Base-by-base conservation (phyloP, 2,329 filamentous ascomycete genomes). In the Fusarium sp. region DNA sequence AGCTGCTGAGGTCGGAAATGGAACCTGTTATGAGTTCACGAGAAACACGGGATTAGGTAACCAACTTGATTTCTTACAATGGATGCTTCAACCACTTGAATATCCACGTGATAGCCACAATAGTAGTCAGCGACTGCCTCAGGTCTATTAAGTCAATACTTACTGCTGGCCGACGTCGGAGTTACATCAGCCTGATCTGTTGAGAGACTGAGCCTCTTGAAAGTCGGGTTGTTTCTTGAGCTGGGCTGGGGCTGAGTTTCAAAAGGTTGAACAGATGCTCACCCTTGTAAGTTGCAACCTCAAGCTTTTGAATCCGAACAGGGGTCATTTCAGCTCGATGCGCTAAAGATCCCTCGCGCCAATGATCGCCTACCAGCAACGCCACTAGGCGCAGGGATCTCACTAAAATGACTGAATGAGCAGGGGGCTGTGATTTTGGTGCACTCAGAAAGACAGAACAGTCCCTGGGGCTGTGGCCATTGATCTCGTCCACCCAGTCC, bases 261-360 rank as follows among this genome's bases (percentile, higher is more conserved):
- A 42, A 63, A 57, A 62, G 60, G 57, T 48, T 58, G 52, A 51
- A 31, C 24, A 55, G 22, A 58, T 61, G 35, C 22, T 52, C 33
- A 44, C 47, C 35, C 35, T n/a, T 36, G 55, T 47, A 58, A n/a
- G 22, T 56, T 24, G n/a, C 36, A 49, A 42, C 28, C 44, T 49
- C 26, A 74, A 51, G 57, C 51, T 59, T 48, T 44, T 38, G 24
- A 55, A 56, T 41, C 20, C 31, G 47, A 57, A 51, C 58, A 65
- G 63, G 63, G 59, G 51, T 55, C 36, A 36, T 48, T 73, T 77
- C 75, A 77, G 75, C 75, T 77, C 69, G 31, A 31, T 47, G 48
- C 75, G 61, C 75, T 74, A 77, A 56, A 45, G 41, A 48, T 39
- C 7, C 20, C 24, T 51, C 41, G 33, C 24, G 20, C 73, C 75